Percentiles rank a stretch among this genome's conserved stretches.
These are phyloP conservation scores for Mycena amicta DNA, from an alignment of 768 basidiomycete species.

Conservation along the genomic window DNA sequence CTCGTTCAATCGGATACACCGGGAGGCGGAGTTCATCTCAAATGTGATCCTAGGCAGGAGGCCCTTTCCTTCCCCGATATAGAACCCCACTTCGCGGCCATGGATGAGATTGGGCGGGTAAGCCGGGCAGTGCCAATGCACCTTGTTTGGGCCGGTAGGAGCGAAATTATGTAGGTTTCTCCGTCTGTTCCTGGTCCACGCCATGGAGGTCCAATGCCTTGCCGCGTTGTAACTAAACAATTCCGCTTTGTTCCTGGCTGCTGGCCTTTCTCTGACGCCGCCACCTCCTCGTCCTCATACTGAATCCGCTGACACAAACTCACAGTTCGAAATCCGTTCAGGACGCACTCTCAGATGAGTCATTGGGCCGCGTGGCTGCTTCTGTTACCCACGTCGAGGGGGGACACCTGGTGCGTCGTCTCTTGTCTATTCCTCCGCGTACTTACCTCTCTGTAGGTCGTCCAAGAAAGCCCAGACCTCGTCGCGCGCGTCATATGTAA, in stretches of 20 bases:
- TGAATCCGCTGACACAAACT: neutral
- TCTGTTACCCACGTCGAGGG: constrained; percentile 46
- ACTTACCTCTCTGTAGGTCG: constrained; percentile 32
- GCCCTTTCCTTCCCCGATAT: constrained; percentile 47
- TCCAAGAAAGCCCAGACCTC: constrained; percentile 46
- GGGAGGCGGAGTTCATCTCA: constrained; percentile 35
- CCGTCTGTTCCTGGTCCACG: neutral
- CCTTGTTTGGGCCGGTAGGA: constrained; percentile 49
- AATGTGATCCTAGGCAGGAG: constrained; percentile 49
- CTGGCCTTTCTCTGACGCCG: too few species aligned
- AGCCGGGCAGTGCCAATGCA: constrained; percentile 43
- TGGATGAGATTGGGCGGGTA: constrained; percentile 35
- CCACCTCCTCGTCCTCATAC: neutral
- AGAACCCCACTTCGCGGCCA: constrained; percentile 46
- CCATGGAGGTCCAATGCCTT: too few species aligned
- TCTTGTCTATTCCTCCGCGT: neutral
- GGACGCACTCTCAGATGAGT: constrained; percentile 42
- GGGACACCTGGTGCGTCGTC: constrained; percentile 48
- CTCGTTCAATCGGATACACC: constrained; percentile 10
- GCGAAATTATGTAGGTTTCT: constrained; percentile 45
- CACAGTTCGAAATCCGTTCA: constrained; percentile 47
- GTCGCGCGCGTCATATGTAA: constrained; percentile 38
- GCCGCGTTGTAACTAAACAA: too few species aligned
- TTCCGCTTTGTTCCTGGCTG: too few species aligned
- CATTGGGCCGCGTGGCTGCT: constrained; percentile 41